Percentiles rank a stretch among this genome's conserved stretches.
phyloP scores from a whole-genome alignment of 345 rosid species.

The Rhodomyrtus tomentosa region DNA sequence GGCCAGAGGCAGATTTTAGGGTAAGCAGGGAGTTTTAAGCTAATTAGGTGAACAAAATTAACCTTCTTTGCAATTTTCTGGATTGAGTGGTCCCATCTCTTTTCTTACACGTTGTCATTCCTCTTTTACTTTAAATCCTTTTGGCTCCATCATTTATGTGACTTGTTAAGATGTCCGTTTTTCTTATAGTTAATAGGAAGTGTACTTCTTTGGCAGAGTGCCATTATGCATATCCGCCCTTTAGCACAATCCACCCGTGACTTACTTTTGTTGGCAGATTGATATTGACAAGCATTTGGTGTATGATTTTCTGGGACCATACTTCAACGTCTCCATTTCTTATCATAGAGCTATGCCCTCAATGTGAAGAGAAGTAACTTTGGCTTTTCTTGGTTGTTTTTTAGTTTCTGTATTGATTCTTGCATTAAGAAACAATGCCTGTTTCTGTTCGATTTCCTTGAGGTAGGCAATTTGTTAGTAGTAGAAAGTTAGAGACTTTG shows the following conservation, averaged over 20 bases:
- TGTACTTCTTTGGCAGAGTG: background rate
- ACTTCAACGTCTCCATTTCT: background rate
- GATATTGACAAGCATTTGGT: background rate
- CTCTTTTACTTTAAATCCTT: background rate
- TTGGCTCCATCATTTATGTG: background rate
- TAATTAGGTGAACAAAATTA: background rate
- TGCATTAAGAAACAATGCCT: background rate
- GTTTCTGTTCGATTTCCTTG: background rate
- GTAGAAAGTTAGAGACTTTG: background rate
- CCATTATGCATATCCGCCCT: background rate
- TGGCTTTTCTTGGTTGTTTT: background rate
- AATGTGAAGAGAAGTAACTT: background rate
- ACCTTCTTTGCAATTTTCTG: background rate
- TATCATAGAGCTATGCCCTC: background rate
- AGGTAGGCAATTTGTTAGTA: background rate
- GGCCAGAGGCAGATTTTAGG: constrained; percentile 93
- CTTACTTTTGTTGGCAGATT: background rate
- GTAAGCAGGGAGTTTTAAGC: constrained; percentile 15
- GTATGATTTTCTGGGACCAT: background rate
- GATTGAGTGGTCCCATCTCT: background rate
- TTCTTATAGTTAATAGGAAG: background rate
- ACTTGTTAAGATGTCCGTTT: background rate
- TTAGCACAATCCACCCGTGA: background rate
- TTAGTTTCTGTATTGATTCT: background rate
- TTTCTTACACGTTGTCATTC: background rate